Evolutionary conservation across 805 yeast species (phyloP), one percentile per base, ranked within the genome.

Genomic region (Ogataea pini): DNA sequence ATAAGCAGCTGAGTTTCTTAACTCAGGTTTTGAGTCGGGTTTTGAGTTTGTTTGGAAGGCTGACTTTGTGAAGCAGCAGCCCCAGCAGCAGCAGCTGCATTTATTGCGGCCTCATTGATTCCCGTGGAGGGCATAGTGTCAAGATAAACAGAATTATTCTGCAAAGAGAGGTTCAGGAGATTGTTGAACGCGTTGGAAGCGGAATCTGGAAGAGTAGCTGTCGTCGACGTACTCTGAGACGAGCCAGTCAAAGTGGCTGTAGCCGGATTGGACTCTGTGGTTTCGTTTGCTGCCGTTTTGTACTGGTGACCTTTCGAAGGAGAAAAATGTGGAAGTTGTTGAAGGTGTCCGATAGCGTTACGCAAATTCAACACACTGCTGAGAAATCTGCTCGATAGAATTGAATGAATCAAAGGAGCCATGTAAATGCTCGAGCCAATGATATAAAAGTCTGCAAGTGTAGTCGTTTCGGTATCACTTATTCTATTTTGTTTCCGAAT

Each of bases 381-480:
- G 54, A 83, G 68, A 28, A 89, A 66, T 50, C 97, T 71, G 29
- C 91, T 83, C 16, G 87, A 79, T 6, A 92, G 72, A 2, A 91
- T 77, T 32, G 86, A 83, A 60, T 83, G 82, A 0, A 88, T 75
- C 14, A 80, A 71, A 0, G 97, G 97, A 0, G 97, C 85, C 81
- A 88, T 92, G 68, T 90, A 94, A 1, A 94, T 85, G 61, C 89
- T 90, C 16, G 96, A 95, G 3, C 97, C 96, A 34, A 90, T 82
- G 40, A 92, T 85, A 65, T 88, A 92, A 68, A 87, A 92, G 55
- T 89, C 95, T 24, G 88, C 82, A 9, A 88, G 59, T 0, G 84
- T 73, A 19, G 73, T 67, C 2, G 77, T 77, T 28, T 75, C 78
- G 10, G 72, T 71, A 6, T 83, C 79, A 29, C 76, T 69, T 4